phyloP scores from a whole-genome alignment of 2,329 filamentous ascomycete genomes.

The Aureobasidium sp. region DNA sequence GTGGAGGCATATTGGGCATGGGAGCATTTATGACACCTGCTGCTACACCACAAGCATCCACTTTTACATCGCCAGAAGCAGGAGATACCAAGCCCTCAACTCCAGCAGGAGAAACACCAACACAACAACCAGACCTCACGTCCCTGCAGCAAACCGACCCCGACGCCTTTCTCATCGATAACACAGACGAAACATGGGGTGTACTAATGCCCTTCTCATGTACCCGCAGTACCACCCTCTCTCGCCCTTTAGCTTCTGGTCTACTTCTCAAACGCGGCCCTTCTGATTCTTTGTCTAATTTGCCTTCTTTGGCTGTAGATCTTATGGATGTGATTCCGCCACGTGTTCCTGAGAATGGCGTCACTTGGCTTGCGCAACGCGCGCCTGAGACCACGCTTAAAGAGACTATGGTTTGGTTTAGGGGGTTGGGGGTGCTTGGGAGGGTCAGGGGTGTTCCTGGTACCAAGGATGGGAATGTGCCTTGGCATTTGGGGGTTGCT shows the following conservation, averaged over 20 bases:
- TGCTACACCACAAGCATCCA: conserved; percentile 50
- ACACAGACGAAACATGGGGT: conserved; percentile 70
- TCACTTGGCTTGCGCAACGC: conserved; percentile 11
- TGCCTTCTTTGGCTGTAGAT: conserved; percentile 34
- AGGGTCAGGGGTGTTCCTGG: conserved; percentile 52
- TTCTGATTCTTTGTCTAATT: neutral
- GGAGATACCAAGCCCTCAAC: conserved; percentile 25
- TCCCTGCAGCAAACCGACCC: conserved; percentile 39
- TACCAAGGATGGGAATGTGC: conserved; percentile 49
- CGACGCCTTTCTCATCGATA: conserved; percentile 64
- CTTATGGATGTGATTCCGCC: conserved; percentile 24
- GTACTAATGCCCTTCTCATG: conserved; percentile 50
- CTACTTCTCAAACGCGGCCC: conserved; percentile 37
- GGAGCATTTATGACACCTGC: conserved; percentile 50
- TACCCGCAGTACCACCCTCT: conserved; percentile 41
- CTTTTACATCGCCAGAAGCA: conserved; percentile 25
- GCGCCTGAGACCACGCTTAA: conserved; percentile 54
- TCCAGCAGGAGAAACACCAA: conserved; percentile 31
- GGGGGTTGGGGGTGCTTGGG: conserved; percentile 62
- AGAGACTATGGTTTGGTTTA: conserved; percentile 64
- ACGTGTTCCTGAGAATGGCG: conserved; percentile 14
- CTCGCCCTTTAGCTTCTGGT: conserved; percentile 34
- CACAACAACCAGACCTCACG: conserved; percentile 24
- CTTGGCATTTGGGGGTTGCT: conserved; percentile 70
- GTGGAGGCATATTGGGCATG: conserved; percentile 24